Evolutionary conservation across 768 basidiomycete species (phyloP).

Genomic region (Mycena metata): DNA sequence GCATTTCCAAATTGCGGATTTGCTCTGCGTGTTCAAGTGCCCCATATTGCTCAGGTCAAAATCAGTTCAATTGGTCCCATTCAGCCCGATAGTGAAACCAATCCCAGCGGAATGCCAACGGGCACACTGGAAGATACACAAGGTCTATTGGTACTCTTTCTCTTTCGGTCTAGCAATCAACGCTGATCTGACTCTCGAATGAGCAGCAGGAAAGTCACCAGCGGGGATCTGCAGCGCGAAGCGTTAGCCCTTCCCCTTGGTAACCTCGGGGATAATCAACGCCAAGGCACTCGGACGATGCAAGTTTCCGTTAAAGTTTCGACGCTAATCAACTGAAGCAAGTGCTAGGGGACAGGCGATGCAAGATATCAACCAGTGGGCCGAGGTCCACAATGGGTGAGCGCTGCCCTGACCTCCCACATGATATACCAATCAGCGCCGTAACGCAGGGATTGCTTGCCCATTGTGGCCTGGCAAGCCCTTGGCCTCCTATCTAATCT

Average conservation of each 20-base stretch:
- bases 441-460: conserved; percentile 7
- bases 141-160: conserved; percentile 17
- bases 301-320: background rate
- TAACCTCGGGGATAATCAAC: background rate
- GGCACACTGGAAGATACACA: conserved; percentile 24
- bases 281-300: conserved; percentile 19
- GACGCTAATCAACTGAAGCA: background rate
- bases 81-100: background rate
- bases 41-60: conserved; percentile 27
- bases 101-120: conserved; percentile 25
- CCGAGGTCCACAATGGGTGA: conserved; percentile 17
- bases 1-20: conserved; percentile 16
- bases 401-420: background rate
- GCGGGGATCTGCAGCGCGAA: conserved; percentile 13
- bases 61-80: background rate
- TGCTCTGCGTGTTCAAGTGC: conserved; percentile 29
- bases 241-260: conserved; percentile 1
- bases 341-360: conserved; percentile 14
- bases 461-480: conserved; percentile 25
- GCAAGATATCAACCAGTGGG: conserved; percentile 16
- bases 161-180: background rate
- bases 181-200: background rate
- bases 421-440: background rate
- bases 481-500: conserved; percentile 21
- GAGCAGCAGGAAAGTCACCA: conserved; percentile 19